Evolutionary conservation across 306 rosid species (phyloP).

Genomic region (Prunus salicina): DNA sequence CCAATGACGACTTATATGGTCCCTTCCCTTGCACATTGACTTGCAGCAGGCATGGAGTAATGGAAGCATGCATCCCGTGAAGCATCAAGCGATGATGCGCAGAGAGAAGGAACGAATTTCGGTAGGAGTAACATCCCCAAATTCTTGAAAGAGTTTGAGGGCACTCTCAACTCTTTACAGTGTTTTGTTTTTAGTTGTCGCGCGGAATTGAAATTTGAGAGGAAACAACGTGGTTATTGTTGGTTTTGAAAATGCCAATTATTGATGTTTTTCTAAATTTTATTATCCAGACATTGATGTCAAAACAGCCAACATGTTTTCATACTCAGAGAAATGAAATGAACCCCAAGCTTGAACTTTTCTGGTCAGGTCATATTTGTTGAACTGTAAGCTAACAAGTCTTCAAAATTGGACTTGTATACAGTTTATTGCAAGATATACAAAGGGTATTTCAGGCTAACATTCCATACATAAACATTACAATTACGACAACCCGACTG

Average conservation of each 20-base stretch:
- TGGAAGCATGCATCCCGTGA: constrained; percentile 43
- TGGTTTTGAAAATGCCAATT: too few species aligned
- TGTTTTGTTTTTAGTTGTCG: too few species aligned
- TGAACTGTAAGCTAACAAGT: background rate
- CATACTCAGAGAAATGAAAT: too few species aligned
- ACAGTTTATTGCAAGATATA: constrained; percentile 2
- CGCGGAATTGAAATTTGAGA: too few species aligned
- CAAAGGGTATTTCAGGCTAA: background rate
- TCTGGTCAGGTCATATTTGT: background rate
- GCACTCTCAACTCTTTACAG: too few species aligned
- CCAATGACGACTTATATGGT: too few species aligned
- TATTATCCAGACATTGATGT: too few species aligned
- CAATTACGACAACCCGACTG: background rate
- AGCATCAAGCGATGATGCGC: constrained; percentile 54
- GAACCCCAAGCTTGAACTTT: background rate
- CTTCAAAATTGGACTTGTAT: background rate
- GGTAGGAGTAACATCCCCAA: constrained; percentile 42
- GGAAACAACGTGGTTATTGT: too few species aligned
- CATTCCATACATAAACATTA: background rate
- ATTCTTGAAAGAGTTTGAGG: constrained; percentile 45
- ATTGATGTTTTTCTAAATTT: too few species aligned
- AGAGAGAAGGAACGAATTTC: constrained; percentile 55
- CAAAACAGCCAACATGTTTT: too few species aligned
- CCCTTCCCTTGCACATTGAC: too few species aligned
- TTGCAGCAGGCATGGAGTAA: constrained; percentile 56